These are phyloP conservation scores for Ottelia alismoides DNA, from an alignment of 106 monocot genomes.

Conservation along the genomic window DNA sequence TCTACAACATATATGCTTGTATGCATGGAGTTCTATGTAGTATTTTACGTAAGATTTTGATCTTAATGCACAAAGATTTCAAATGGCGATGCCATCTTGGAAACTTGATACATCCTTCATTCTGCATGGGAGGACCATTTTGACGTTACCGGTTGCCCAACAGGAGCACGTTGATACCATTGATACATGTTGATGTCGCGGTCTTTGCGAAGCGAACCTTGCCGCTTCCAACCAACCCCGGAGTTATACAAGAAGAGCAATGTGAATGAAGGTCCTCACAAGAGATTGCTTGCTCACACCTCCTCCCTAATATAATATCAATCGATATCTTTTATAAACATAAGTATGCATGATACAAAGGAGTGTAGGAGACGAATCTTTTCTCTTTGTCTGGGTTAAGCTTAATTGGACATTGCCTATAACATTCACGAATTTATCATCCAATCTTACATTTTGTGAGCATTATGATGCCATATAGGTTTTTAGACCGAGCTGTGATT, in stretches of 20 bases:
- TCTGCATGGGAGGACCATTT: constrained; percentile 21
- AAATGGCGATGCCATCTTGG: too few relatives aligned
- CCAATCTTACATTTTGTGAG: neutral
- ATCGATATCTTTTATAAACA: neutral
- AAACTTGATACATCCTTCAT: too few relatives aligned
- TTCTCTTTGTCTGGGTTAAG: neutral
- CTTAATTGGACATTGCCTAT: neutral
- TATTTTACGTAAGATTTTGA: too few relatives aligned
- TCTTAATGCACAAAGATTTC: too few relatives aligned
- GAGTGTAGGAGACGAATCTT: neutral
- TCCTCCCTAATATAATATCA: constrained; percentile 22
- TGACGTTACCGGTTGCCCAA: constrained; percentile 19
- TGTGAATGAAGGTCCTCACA: constrained; percentile 9
- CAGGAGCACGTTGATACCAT: constrained; percentile 47
- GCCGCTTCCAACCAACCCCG: constrained; percentile 19
- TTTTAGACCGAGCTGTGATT: constrained; percentile 36
- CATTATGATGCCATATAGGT: constrained; percentile 34
- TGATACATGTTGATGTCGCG: constrained; percentile 38
- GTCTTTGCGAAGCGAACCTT: constrained; percentile 41
- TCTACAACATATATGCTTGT: too few relatives aligned
- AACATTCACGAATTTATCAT: neutral
- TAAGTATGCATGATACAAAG: neutral
- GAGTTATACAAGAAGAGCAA: constrained; percentile 39
- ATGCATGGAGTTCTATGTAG: too few relatives aligned
- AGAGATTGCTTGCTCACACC: constrained; percentile 40